A percentile compares a stretch with the other conserved stretches of the same genome.
These are phyloP conservation scores for Pseudopediastrum boryanum DNA, from an alignment of 139 green algal species.

Conservation along the genomic window DNA sequence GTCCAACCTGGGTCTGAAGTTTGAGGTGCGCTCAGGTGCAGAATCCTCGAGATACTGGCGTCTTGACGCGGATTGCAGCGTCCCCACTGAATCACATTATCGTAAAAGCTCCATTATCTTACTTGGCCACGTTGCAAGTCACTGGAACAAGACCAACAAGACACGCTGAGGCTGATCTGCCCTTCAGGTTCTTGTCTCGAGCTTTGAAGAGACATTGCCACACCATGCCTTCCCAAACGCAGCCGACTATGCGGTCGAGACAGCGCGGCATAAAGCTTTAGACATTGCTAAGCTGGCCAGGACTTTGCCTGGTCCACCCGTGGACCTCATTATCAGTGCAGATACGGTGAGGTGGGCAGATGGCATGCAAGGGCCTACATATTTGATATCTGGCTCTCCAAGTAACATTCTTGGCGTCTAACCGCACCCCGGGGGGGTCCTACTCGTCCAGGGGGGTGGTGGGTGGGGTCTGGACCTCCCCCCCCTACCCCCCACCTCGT, in stretches of 20 bases:
- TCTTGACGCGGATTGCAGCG: neutral
- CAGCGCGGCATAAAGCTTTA: constrained; percentile 74
- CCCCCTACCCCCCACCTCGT: too few relatives aligned
- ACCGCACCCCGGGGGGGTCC: too few relatives aligned
- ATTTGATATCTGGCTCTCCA: too few relatives aligned
- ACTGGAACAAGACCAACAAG: neutral
- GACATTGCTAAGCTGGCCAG: constrained; percentile 53
- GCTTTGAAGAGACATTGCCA: constrained; percentile 82
- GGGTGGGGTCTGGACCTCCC: too few relatives aligned
- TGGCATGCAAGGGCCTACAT: neutral
- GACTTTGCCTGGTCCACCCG: neutral
- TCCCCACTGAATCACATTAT: too few relatives aligned
- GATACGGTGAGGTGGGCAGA: constrained; percentile 69
- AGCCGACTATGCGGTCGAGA: constrained; percentile 75
- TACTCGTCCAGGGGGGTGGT: too few relatives aligned
- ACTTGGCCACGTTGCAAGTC: neutral
- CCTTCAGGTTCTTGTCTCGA: constrained; percentile 64
- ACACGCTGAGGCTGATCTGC: too few relatives aligned
- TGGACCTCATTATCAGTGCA: constrained; percentile 76
- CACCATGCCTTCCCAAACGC: constrained; percentile 52
- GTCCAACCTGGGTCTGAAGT: constrained; percentile 66
- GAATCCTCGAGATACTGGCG: neutral
- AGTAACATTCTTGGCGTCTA: too few relatives aligned
- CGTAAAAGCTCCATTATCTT: neutral
- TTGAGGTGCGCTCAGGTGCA: constrained; percentile 44